Base-by-base conservation (phyloP, 2,329 filamentous ascomycete species). In the Trichoderma sp. region DNA sequence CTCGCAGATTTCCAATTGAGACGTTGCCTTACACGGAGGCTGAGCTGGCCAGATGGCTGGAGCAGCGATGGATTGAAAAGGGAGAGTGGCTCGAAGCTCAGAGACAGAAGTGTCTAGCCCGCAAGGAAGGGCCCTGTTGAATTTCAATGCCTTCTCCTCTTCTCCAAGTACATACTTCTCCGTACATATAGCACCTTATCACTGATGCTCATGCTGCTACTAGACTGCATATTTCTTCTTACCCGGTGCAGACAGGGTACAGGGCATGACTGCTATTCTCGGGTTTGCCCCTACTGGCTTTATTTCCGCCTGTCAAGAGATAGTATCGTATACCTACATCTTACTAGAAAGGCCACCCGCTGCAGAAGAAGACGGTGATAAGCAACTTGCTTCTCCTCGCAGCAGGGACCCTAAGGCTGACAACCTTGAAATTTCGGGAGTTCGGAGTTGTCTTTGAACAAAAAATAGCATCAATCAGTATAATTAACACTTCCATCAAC, bases 21-120 rank as follows among this genome's bases (percentile, higher is more conserved):
- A 81, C 85, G 43, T 78, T 88, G 58, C 86, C 85, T 18, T 73
- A 80, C 18, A 82, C 78, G n/a, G 86, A 88, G 67, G 83, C 82
- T 26, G 84, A 81, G 70, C 77, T 88, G 70, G 84, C 83, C 12
- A 82, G 81, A 73, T 89, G 86, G 87, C 78, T 89, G 26, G 86
- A 89, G 78, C 79, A 83, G 70, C 77, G 83, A 47, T 88, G 86
- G 86, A 75, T 87, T 30, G 84, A 86, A 75, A 89, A 88, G 77
- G 86, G 86, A 3, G 79, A 84, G 70, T 86, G 83, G 81, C 77
- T 89, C 32, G 85, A 87, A 71, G 76, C 56, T 18, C 66, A 72
- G 72, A 76, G 73, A 34, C 72, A 74, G 64, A 73, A 74, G 53
- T 77, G 75, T 73, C 53, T 71, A 7, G 58, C 39, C 32, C 26